Evolutionary conservation across 2,329 filamentous ascomycete species (phyloP), one percentile per base, ranked within the genome.

Genomic region (Ceratocystis colombiana): DNA sequence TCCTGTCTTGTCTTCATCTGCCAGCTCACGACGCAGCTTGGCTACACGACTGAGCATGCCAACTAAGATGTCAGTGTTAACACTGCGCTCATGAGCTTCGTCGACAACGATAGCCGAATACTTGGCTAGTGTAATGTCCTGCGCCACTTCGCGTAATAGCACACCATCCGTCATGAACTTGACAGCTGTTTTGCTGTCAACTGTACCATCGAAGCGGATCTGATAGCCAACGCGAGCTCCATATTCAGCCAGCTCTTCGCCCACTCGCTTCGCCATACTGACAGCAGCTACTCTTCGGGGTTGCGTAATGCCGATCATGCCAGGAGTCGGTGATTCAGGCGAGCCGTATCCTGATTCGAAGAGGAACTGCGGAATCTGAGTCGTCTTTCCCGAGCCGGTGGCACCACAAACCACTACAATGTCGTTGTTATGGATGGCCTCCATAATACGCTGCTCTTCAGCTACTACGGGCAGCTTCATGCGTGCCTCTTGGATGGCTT

Each of bases 111-210:
- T 89, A 15, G 88, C 89, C 0, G 93, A 96, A 75, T 99, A 99
- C 71, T 95, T 95, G 62, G 82, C 84, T 57, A 99, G 77, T 0
- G 90, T 82, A 72, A 97, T 90, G 73, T 99, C 94, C 70, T 94
- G 87, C 0, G 89, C 87, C 65, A 96, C 88, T 75, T 99, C 94
- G 66, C 94, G 87, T 8, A 99, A 82, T 68, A 99, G 79, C 33
- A 99, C 91, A 81, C 94, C 94, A 75, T 99, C 94, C 0, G 94
- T 99, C 92, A 99, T 96, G 77, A 97, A 99, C 74, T 99, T 99
- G 74, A 99, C 84, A 5, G 90, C 88, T 0, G 94, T 99, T 64
- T 90, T 87, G 33, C 85, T 79, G 62, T 86, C 84, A 1, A 88
- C 86, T 0, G 87, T 93, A 62, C 88, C 90, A 73, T 99, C 94